Percentiles rank a stretch among this genome's conserved stretches.
phyloP scores from a whole-genome alignment of 345 rosid species.

The Citrus mangshanensis region DNA sequence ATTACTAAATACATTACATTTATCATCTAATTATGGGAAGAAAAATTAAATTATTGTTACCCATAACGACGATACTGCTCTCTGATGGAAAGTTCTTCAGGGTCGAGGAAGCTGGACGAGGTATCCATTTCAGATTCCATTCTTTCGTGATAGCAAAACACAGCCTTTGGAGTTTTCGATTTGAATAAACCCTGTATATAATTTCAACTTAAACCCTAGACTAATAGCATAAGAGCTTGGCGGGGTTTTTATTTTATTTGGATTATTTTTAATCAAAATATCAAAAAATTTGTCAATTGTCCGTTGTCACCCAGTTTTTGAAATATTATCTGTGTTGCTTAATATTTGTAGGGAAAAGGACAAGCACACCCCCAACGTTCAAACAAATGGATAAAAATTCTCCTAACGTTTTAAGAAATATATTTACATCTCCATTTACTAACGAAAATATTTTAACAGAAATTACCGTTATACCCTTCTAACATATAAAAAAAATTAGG shows the following conservation, averaged over 20 bases:
- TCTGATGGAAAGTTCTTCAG: constrained; percentile 60
- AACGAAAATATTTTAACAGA: no score
- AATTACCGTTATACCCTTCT: no score
- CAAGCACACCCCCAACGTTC: no score
- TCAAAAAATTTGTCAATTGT: neutral
- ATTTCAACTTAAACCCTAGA: constrained; percentile 10
- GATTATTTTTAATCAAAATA: neutral
- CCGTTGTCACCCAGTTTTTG: neutral
- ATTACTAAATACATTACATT: neutral
- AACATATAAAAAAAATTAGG: no score
- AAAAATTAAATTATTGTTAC: constrained; percentile 27
- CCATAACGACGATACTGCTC: constrained; percentile 91
- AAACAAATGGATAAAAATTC: no score
- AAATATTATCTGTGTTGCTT: neutral
- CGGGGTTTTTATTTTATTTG: neutral
- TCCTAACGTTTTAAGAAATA: no score
- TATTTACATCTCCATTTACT: no score
- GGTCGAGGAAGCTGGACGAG: constrained; percentile 68
- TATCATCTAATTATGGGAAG: neutral
- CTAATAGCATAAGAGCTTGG: neutral
- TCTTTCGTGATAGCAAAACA: neutral
- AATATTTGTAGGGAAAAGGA: no score
- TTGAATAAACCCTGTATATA: neutral
- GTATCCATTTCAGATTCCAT: constrained; percentile 84
- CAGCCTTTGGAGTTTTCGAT: neutral